Base-by-base conservation (phyloP, 352 stramenopile genomes). In the Pythium utonaiense region DNA sequence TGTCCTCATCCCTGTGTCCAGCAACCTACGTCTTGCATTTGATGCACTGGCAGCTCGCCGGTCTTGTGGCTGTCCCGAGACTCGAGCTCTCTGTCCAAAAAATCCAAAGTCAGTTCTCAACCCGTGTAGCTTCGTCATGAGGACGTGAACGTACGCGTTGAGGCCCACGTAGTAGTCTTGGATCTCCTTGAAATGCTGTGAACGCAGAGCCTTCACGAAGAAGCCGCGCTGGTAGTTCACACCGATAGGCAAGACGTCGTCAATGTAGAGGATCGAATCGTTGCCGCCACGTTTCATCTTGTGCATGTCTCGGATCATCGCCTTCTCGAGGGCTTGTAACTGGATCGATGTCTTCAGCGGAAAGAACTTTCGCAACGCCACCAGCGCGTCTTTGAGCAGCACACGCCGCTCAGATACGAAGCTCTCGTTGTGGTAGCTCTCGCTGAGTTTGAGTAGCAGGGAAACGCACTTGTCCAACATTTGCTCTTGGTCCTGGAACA, bases 171-270 rank as follows among this genome's bases (percentile, higher is more conserved):
- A 91, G 41, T 88, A 91, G 42, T 91, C 81, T 50, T 90, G 80
- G 40, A 93, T 89, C 63, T 93, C 81, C 56, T 90, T 90, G 34
- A 89, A 91, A 40, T 93, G 83, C 69, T 93, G 83, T 17, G 80
- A 80, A 24, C 83, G 83, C 1, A 93, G 71, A 7, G 77, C 88
- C 41, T 91, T 93, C 25, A 89, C 73, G 19, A 91, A 91, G 62
- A 89, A 90, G 0, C 83, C 83, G 9, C 73, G 62, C 3, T 75
- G 76, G 28, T 87, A 84, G 9, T 67, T 78, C 14, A 67, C 66
- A 30, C 74, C 57, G 2, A 70, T 52, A 0, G 81, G 78, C 1
- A 93, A 42, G 17, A 93, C 83, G 53, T 91, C 82, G 8, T 91
- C 80, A 13, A 93, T 72, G 44, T 86, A 88, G 47, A 93, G 48